Evolutionary conservation across 164 flowering plant genomes (phyloP).

Genomic region (Vitis cinerea): DNA sequence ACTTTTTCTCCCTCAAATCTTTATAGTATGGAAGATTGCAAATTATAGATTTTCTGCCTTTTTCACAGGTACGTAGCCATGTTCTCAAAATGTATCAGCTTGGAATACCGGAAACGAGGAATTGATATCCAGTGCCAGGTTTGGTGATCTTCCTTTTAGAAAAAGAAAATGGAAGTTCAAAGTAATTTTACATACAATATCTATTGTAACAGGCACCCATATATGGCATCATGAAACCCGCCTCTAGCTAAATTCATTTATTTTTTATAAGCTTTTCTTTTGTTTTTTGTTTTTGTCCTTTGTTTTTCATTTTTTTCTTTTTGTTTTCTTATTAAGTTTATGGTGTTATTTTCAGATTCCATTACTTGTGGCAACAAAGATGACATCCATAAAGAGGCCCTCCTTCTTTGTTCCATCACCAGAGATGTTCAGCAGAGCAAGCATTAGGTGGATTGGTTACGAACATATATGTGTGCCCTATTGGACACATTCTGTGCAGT

Average conservation of each 20-base stretch:
- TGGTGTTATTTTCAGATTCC: constrained; percentile 13
- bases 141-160: background rate
- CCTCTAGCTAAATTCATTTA: no score
- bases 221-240: no score
- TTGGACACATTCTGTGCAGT: constrained; percentile 36
- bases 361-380: constrained; percentile 35
- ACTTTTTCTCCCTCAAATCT: no score
- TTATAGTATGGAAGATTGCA: no score
- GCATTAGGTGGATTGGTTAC: constrained; percentile 34
- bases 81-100: constrained; percentile 43
- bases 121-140: constrained; percentile 75
- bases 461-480: constrained; percentile 30
- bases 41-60: background rate
- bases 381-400: constrained; percentile 24
- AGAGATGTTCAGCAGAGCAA: constrained; percentile 31
- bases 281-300: no score
- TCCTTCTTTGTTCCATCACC: constrained; percentile 34
- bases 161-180: no score
- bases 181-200: background rate
- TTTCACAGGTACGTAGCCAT: constrained; percentile 42
- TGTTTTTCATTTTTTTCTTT: no score
- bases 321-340: no score
- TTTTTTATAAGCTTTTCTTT: no score
- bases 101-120: constrained; percentile 58
- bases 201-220: background rate